Percentiles rank a stretch among this genome's conserved stretches.
phyloP scores from a whole-genome alignment of 2,329 filamentous ascomycete genomes.

The Fusarium redolens region DNA sequence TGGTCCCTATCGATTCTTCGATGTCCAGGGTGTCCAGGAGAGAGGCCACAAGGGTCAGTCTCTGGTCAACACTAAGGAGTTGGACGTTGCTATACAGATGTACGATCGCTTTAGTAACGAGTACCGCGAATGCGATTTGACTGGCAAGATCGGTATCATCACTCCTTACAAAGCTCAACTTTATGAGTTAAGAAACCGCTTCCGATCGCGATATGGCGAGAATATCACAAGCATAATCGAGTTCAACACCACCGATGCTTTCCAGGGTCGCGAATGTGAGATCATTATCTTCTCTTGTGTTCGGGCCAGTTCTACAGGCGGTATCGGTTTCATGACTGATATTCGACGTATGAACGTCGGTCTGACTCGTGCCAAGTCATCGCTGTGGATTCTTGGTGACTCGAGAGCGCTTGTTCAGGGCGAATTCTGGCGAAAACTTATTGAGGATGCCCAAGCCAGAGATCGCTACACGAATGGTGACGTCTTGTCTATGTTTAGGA shows the following conservation, averaged over 20 bases:
- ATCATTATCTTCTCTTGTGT: conserved; percentile 99
- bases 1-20: conserved; percentile 96
- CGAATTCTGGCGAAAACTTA: conserved; percentile 89
- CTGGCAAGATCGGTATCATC: conserved; percentile 92
- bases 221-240: conserved; percentile 83
- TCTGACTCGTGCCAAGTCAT: conserved; percentile 94
- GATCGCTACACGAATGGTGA: conserved; percentile 80
- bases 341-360: conserved; percentile 99
- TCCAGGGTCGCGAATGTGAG: conserved; percentile 95
- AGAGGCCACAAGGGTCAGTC: conserved; percentile 87
- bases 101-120: conserved; percentile 84
- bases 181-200: conserved; percentile 79
- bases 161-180: conserved; percentile 98
- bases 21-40: conserved; percentile 89
- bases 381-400: conserved; percentile 95
- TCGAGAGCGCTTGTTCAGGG: conserved; percentile 87
- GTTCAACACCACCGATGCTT: conserved; percentile 99
- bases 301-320: conserved; percentile 88
- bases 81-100: conserved; percentile 86
- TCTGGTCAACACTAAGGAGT: conserved; percentile 86
- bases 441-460: conserved; percentile 81
- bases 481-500: conserved; percentile 61
- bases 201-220: conserved; percentile 78
- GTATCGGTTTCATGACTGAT: conserved; percentile 98
- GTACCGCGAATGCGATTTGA: conserved; percentile 75